phyloP scores from a whole-genome alignment of 225 moss, liverwort and hornwort genomes.

The Takakia lepidozioides region DNA sequence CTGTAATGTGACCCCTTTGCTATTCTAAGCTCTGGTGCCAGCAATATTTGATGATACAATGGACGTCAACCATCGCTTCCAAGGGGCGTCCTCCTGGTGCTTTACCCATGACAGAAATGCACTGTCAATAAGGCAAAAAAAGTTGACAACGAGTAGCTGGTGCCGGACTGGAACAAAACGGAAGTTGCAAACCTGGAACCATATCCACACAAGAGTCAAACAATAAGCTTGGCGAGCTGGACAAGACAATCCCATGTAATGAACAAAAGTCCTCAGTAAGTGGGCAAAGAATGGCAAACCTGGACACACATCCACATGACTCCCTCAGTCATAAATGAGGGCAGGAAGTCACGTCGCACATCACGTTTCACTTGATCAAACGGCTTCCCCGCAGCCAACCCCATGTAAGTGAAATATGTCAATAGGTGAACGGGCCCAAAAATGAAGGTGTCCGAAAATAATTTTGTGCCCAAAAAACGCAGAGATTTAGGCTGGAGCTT shows the following conservation, averaged over 20 bases:
- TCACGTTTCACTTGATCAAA: conserved; percentile 63
- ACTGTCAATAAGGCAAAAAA: conserved; percentile 77
- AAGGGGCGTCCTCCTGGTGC: conserved; percentile 92
- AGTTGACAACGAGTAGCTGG: conserved; percentile 77
- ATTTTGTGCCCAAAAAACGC: conserved; percentile 57
- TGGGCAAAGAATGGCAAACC: too few species aligned
- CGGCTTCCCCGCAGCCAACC: conserved; percentile 62
- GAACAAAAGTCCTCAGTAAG: too few species aligned
- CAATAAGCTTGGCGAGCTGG: too few species aligned
- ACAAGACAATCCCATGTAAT: too few species aligned
- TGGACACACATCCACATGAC: conserved; percentile 69
- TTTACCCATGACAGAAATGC: conserved; percentile 98
- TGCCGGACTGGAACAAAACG: conserved; percentile 72
- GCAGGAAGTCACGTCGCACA: conserved; percentile 73
- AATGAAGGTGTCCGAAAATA: conserved; percentile 45
- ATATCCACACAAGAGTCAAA: background rate
- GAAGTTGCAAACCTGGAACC: conserved; percentile 76
- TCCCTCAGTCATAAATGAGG: conserved; percentile 90
- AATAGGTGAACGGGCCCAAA: conserved; percentile 85
- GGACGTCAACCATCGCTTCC: conserved; percentile 81
- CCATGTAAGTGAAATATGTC: conserved; percentile 91
- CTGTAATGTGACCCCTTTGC: too few species aligned
- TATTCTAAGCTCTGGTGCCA: background rate
- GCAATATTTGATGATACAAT: conserved; percentile 21
- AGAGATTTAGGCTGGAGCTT: conserved; percentile 49